These are phyloP conservation scores for Furcasterigmium sp. DNA, from an alignment of 2,329 filamentous ascomycete genomes.

Conservation along the genomic window DNA sequence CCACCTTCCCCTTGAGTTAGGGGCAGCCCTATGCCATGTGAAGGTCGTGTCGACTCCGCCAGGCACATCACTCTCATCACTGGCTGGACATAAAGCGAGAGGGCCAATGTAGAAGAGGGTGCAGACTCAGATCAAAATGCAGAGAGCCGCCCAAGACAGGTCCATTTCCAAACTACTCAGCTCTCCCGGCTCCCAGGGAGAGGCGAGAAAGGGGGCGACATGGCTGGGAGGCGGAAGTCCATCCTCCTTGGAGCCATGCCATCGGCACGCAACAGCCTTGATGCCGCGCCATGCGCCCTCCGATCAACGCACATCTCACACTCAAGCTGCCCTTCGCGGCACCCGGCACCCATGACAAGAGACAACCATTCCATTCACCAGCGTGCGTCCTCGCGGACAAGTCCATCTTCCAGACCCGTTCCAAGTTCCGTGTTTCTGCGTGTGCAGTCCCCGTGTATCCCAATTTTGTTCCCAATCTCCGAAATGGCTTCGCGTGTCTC, in stretches of 20 bases:
- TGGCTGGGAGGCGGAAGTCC: no score
- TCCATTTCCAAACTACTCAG: neutral
- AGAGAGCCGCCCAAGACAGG: neutral
- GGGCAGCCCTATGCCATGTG: no score
- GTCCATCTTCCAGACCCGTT: neutral
- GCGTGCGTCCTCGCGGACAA: neutral
- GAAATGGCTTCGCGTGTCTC: neutral
- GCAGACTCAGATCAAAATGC: constrained; percentile 1
- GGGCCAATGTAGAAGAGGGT: neutral
- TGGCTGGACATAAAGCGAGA: no score
- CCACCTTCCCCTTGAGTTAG: no score
- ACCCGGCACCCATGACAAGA: neutral
- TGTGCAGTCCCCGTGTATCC: neutral
- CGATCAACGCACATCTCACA: no score
- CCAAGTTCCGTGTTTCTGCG: neutral
- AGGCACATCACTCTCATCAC: no score
- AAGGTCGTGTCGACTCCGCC: no score
- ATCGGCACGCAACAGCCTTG: no score
- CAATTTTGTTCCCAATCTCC: neutral
- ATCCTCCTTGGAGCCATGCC: no score
- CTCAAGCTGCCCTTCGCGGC: no score
- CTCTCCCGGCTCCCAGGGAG: neutral
- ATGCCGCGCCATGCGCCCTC: no score
- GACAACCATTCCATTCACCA: neutral
- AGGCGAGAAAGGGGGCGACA: neutral